Conservation (phyloP, 2,329 filamentous ascomycete genomes). For the Ilyonectria sp. region DNA sequence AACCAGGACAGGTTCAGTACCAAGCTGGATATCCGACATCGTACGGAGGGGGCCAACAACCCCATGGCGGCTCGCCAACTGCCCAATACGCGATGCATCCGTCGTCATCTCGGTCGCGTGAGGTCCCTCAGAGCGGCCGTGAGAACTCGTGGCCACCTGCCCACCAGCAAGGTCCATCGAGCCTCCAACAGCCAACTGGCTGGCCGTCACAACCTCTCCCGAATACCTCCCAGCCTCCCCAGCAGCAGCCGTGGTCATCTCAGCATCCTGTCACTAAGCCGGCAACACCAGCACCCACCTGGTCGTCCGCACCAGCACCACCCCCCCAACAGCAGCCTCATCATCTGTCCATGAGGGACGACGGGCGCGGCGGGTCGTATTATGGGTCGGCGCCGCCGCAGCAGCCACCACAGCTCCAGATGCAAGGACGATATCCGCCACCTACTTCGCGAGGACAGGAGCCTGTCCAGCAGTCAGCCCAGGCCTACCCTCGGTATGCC, state of each 20-base stretch:
- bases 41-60: slow-evolving; percentile 56
- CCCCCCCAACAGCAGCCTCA: slow-evolving; percentile 52
- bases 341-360: slow-evolving; percentile 56
- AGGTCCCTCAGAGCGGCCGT: slow-evolving; percentile 56
- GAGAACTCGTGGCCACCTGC: slow-evolving; percentile 54
- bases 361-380: slow-evolving; percentile 53
- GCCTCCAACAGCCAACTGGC: slow-evolving; percentile 45
- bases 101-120: slow-evolving; percentile 60
- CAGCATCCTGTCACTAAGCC: slow-evolving; percentile 53
- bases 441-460: slow-evolving; percentile 59
- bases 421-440: slow-evolving; percentile 57
- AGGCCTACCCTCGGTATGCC: slow-evolving; percentile 61
- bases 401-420: slow-evolving; percentile 54
- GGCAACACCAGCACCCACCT: slow-evolving; percentile 52
- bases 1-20: slow-evolving; percentile 57
- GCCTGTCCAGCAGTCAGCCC: slow-evolving; percentile 55
- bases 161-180: slow-evolving; percentile 42
- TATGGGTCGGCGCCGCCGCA: slow-evolving; percentile 52
- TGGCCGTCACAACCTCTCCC: slow-evolving; percentile 52
- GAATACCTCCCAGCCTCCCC: slow-evolving; percentile 53
- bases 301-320: slow-evolving; percentile 53
- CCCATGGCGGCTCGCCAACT: slow-evolving; percentile 66
- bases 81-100: slow-evolving; percentile 68
- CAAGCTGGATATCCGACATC: slow-evolving; percentile 61
- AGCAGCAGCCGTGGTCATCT: slow-evolving; percentile 53